A percentile compares a stretch with the other conserved stretches of the same genome.
phyloP scores from a whole-genome alignment of 257 asterid genomes.

The Thymus mandschuricus region DNA sequence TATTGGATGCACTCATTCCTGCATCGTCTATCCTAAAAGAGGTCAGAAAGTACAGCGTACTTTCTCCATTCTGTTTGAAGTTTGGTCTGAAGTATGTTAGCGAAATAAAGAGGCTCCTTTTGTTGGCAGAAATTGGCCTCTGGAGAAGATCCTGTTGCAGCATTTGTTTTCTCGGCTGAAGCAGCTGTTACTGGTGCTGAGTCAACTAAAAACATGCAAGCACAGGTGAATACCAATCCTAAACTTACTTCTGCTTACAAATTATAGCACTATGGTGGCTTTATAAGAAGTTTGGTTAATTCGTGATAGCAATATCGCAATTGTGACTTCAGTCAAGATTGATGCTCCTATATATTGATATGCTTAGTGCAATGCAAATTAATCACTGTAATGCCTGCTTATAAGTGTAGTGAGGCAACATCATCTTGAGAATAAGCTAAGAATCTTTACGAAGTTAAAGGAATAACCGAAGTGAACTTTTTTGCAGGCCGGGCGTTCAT shows the following conservation, averaged over 20 bases:
- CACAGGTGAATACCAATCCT: slow-evolving; percentile 60
- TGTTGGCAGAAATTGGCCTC: slow-evolving; percentile 69
- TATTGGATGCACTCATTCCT: slow-evolving; percentile 93
- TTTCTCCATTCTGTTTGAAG: slow-evolving; percentile 5
- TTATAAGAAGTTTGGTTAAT: not conserved
- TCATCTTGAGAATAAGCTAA: too few species aligned
- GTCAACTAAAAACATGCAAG: slow-evolving; percentile 84
- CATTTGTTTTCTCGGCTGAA: slow-evolving; percentile 81
- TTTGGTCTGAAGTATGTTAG: slow-evolving; percentile 22
- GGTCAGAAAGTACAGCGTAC: slow-evolving; percentile 44
- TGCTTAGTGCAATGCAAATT: not conserved
- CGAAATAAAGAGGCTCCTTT: slow-evolving; percentile 10
- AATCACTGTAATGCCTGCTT: not conserved
- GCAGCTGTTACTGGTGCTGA: slow-evolving; percentile 89
- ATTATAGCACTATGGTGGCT: not conserved
- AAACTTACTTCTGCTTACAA: not conserved
- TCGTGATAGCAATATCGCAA: not conserved
- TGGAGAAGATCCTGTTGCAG: slow-evolving; percentile 78
- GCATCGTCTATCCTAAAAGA: slow-evolving; percentile 77
- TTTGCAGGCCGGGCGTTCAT: slow-evolving; percentile 94
- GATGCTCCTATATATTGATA: not conserved
- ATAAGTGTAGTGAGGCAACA: not conserved
- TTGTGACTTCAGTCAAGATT: not conserved
- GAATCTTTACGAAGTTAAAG: not conserved
- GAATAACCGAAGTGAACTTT: not conserved